These are phyloP conservation scores for Penicillium olsonii DNA, from an alignment of 2,329 filamentous ascomycete genomes.

Conservation along the genomic window DNA sequence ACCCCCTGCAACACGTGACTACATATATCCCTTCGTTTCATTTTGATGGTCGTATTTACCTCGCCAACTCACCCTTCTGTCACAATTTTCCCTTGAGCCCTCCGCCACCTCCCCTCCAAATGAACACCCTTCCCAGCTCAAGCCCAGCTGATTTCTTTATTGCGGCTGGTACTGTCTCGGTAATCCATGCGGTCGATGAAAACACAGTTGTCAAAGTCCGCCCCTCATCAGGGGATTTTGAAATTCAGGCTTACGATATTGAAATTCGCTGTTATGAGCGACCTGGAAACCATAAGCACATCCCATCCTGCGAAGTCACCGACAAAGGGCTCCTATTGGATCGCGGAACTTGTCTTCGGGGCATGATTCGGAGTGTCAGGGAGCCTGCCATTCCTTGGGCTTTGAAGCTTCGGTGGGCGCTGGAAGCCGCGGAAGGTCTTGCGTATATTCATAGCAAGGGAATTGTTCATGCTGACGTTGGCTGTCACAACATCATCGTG, in stretches of 20 bases:
- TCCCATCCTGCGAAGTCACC: not conserved
- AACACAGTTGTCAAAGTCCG: not conserved
- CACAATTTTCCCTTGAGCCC: no score
- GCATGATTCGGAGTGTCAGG: not conserved
- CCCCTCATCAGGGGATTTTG: not conserved
- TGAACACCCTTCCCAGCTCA: not conserved
- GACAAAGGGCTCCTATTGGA: not conserved
- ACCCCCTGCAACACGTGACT: no score
- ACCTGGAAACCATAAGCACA: not conserved
- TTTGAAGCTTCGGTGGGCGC: slow-evolving; percentile 6
- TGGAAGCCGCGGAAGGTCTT: slow-evolving; percentile 16
- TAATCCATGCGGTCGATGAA: not conserved
- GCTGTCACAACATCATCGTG: slow-evolving; percentile 19
- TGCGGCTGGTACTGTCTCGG: not conserved
- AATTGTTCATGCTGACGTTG: slow-evolving; percentile 19
- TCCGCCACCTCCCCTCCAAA: no score
- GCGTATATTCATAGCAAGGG: slow-evolving; percentile 14
- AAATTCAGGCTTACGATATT: not conserved
- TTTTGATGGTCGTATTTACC: no score
- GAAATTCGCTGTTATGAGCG: not conserved
- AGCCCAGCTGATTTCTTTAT: not conserved
- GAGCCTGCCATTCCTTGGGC: not conserved
- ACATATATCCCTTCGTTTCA: no score
- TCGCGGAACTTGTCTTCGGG: not conserved
- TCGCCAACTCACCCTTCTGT: no score